A percentile compares a stretch with the other conserved stretches of the same genome.
Evolutionary conservation across 2,329 filamentous ascomycete genomes (phyloP).

Genomic region (Paecilomyces formosus): DNA sequence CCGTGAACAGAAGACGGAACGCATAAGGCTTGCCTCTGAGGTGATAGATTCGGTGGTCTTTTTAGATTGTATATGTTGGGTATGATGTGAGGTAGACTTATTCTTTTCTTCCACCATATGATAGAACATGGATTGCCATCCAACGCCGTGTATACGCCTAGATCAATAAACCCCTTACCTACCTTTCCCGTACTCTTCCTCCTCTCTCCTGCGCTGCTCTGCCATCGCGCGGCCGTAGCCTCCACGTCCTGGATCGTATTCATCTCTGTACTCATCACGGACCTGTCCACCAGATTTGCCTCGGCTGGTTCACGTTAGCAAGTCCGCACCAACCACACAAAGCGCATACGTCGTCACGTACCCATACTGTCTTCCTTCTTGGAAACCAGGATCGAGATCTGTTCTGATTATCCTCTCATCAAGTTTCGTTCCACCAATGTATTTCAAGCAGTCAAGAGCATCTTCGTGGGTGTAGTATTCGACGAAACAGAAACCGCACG

Average conservation of each 20-base stretch:
- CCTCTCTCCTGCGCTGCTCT: conserved; percentile 52
- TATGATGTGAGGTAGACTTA: conserved; percentile 13
- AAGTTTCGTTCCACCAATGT: conserved; percentile 93
- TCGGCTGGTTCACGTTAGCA: conserved; percentile 41
- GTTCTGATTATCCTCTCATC: conserved; percentile 95
- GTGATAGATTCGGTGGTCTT: not conserved
- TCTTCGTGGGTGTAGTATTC: conserved; percentile 99
- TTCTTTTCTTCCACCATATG: conserved; percentile 15
- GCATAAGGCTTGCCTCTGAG: conserved; percentile 4
- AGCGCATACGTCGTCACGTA: conserved; percentile 23
- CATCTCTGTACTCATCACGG: conserved; percentile 92
- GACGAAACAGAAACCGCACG: conserved; percentile 98
- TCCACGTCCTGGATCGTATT: conserved; percentile 90
- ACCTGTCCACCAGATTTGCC: conserved; percentile 96
- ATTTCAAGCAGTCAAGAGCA: conserved; percentile 96
- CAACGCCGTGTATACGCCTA: conserved; percentile 23
- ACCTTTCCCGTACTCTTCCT: conserved; percentile 53
- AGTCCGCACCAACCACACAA: not conserved
- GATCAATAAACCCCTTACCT: conserved; percentile 31
- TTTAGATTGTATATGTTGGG: conserved; percentile 10
- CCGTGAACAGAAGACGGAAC: conserved; percentile 22
- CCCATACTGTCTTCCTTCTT: conserved; percentile 93
- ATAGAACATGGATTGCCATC: conserved; percentile 12
- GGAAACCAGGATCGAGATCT: conserved; percentile 90
- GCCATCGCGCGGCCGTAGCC: conserved; percentile 75